A percentile compares a stretch with the other conserved stretches of the same genome.
phyloP scores from a whole-genome alignment of 192 early-diverging fungal genomes.

The Linderina pennispora region DNA sequence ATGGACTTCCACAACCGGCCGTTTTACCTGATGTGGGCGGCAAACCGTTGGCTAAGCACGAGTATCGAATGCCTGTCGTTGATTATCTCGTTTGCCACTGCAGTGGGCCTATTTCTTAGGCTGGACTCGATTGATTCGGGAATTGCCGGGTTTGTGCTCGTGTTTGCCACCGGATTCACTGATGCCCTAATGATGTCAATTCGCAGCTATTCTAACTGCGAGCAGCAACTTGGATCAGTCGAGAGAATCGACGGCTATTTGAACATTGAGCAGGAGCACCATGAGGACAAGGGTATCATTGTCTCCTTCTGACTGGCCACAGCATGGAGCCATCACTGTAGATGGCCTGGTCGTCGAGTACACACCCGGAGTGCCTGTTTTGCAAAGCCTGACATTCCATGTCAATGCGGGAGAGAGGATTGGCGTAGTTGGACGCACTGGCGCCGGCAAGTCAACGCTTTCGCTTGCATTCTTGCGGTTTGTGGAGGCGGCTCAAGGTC shows the following conservation, averaged over 20 bases:
- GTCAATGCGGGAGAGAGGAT: constrained; percentile 74
- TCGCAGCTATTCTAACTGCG: constrained; percentile 73
- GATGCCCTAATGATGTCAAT: constrained; percentile 76
- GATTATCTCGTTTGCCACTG: constrained; percentile 68
- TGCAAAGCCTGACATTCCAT: constrained; percentile 68
- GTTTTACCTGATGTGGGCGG: constrained; percentile 80
- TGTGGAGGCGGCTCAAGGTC: no score
- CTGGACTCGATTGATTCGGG: constrained; percentile 70
- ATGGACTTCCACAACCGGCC: constrained; percentile 80
- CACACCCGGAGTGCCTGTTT: constrained; percentile 67
- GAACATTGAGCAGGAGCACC: constrained; percentile 70
- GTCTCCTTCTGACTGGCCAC: constrained; percentile 62
- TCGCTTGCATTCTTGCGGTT: no score
- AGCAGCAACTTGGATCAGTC: constrained; percentile 83
- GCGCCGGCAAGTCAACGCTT: no score
- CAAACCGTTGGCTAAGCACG: constrained; percentile 87
- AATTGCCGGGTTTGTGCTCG: constrained; percentile 79
- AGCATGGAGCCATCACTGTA: constrained; percentile 62
- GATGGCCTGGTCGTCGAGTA: constrained; percentile 69
- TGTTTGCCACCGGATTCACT: constrained; percentile 83
- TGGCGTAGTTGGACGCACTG: constrained; percentile 84
- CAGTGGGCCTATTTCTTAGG: constrained; percentile 55
- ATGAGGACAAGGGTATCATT: constrained; percentile 44
- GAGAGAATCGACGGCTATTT: constrained; percentile 87
- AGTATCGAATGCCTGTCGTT: constrained; percentile 77